These are phyloP conservation scores for Fusarium hainanense DNA, from an alignment of 2,329 filamentous ascomycete species.

Conservation along the genomic window DNA sequence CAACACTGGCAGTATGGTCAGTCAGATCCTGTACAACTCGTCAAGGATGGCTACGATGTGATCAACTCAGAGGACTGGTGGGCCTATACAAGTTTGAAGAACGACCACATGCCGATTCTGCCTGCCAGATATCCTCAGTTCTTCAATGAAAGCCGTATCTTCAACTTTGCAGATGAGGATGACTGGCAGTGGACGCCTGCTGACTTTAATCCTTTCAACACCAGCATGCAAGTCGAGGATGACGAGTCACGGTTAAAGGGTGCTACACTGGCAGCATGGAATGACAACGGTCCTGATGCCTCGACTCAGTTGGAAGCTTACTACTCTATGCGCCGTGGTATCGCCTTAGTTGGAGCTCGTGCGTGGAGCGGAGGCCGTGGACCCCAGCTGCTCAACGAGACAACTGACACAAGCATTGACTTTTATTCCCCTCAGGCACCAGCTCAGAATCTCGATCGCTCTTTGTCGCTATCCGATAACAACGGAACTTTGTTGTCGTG, in stretches of 20 bases:
- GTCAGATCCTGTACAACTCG: slow-evolving; percentile 9
- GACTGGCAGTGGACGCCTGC: slow-evolving; percentile 23
- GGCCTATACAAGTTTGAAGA: slow-evolving; percentile 27
- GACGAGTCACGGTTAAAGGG: neutral
- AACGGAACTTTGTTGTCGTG: neutral
- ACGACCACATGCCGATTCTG: slow-evolving; percentile 25
- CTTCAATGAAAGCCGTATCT: slow-evolving; percentile 16
- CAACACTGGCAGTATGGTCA: slow-evolving; percentile 31
- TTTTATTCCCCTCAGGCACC: slow-evolving; percentile 16
- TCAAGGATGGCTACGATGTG: slow-evolving; percentile 12
- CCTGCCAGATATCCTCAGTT: slow-evolving; percentile 23
- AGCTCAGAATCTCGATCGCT: slow-evolving; percentile 11
- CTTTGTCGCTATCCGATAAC: rapidly evolving
- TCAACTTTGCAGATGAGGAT: slow-evolving; percentile 1
- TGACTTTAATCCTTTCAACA: slow-evolving; percentile 16
- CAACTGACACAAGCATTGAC: neutral
- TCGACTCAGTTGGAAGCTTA: slow-evolving; percentile 21
- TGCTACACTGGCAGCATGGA: slow-evolving; percentile 14
- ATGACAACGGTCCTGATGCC: slow-evolving; percentile 18
- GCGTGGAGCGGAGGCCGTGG: slow-evolving; percentile 21
- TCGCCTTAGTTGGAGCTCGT: slow-evolving; percentile 15
- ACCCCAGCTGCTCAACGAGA: neutral
- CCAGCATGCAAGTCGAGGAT: slow-evolving; percentile 1
- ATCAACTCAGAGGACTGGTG: slow-evolving; percentile 32
- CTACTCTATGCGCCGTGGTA: slow-evolving; percentile 26